Conservation (phyloP, 2,329 filamentous ascomycete species). For the Penicillium sclerotigenum region DNA sequence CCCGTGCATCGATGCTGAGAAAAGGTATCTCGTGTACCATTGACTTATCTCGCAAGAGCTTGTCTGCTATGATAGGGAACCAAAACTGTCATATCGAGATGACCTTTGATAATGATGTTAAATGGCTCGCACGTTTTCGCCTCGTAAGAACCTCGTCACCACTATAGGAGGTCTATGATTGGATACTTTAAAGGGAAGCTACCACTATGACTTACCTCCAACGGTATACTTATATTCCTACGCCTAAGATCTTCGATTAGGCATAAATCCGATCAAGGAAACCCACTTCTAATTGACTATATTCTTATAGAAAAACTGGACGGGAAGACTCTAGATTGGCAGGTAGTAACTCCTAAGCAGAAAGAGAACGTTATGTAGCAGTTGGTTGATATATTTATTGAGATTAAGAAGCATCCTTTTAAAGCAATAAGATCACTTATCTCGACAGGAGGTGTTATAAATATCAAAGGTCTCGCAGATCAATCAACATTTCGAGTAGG, state of each 20-base stretch:
- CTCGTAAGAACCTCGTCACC: neutral
- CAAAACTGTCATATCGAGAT: slow-evolving; percentile 4
- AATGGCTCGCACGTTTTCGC: slow-evolving; percentile 1
- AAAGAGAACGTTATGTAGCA: slow-evolving; percentile 6
- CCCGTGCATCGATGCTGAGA: neutral
- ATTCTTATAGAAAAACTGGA: slow-evolving; percentile 2
- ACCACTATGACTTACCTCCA: slow-evolving; percentile 2
- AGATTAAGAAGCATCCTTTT: slow-evolving; percentile 2
- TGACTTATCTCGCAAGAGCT: neutral
- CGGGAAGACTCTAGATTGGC: neutral
- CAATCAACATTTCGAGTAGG: neutral
- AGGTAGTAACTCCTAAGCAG: neutral
- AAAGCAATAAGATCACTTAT: neutral
- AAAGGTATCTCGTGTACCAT: neutral
- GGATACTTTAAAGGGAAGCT: slow-evolving; percentile 1
- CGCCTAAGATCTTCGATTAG: neutral
- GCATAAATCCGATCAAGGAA: slow-evolving; percentile 1
- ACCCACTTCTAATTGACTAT: neutral
- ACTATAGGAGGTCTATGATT: slow-evolving; percentile 1
- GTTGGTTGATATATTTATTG: slow-evolving; percentile 1
- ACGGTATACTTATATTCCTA: neutral
- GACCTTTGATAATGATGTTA: slow-evolving; percentile 1
- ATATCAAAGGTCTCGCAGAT: neutral
- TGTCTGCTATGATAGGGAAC: slow-evolving; percentile 2
- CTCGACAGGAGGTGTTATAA: neutral